Evolutionary conservation across 2,329 filamentous ascomycete genomes (phyloP), one percentile per base, ranked within the genome.

Genomic region (Talaromyces sp.): DNA sequence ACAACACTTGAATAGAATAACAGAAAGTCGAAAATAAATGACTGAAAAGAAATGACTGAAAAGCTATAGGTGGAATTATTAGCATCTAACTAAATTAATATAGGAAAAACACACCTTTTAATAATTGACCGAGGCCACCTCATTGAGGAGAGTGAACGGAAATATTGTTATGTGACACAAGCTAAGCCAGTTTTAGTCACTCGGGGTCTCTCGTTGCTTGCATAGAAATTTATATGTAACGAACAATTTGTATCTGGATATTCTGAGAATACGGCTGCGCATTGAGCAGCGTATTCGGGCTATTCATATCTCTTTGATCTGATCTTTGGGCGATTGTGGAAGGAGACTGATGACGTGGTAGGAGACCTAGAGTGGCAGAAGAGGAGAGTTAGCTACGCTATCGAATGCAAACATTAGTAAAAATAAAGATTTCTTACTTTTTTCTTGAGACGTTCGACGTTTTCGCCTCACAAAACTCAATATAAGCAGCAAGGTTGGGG

Each of bases 201-300:
- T 13, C 13, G 15, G 6, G 2, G 30, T 28, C 10, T 5, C 13
- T 17, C 13, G 4, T 25, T n/a, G n/a, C 15, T 19, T 8, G 13
- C 3, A 42, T 28, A 7, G 19, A 22, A 28, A n/a, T 44, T 36
- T 3, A 27, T 1, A 19, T n/a, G 13, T 57, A 19, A 57, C 55
- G 55, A 57, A 57, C 55, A 36, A 57, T 47, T 32, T 57, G 55
- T 39, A 57, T 30, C 1, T 47, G 39, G 4, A 57, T 47, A 36
- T 19, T 30, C 4, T 47, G 39, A n/a, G 27, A 11, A 27, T 47
- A 36, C 22, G 4, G 32, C 42, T 19, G 39, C 19, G 13, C 42
- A 17, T 11, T 30, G 39, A 25, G 25, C 27, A 7, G 27, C 17
- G 15, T 54, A 6, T 11, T 33, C 27, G 27, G 5, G n/a, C 11